Evolutionary conservation across 352 stramenopile genomes (phyloP), one percentile per base, ranked within the genome.

Genomic region (Phytophthora kernoviae): DNA sequence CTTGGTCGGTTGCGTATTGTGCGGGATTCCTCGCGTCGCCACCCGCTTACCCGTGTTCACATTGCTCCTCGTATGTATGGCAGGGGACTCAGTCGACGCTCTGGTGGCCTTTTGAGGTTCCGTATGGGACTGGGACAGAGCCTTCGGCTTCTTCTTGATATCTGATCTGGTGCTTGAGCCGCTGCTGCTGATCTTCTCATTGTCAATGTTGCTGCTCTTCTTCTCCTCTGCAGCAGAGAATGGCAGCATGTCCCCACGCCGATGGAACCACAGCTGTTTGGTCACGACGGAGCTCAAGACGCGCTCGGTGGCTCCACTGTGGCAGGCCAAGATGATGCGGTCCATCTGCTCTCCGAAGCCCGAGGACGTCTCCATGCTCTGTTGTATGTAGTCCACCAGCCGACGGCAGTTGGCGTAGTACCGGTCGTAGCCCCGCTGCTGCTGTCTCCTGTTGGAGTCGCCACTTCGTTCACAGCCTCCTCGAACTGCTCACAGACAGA

Each of bases 331-430:
- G 46, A 89, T 87, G 53, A 89, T 75, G 54, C 79, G 79, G 44
- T 87, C 79, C 79, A 89, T 89, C 51, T 89, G 77, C 66, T 77
- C 55, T 11, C 37, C 53, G 55, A 89, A 89, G 46, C 79, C 77
- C 26, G 67, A 52, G 36, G 81, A 88, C 34, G 70, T 84, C 40
- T 74, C 62, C 81, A 93, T 90, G 69, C 88, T 75, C 22, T 69
- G 61, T 24, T 63, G 27, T 47, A 92, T 90, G 62, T 88, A 92
- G 48, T 65, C 33, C 37, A 90, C 79, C 40, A 92, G 59, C 12
- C 66, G 75, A 43, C 74, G 64, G 70, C 83, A 92, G 58, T 71
- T 77, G 20, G 36, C 62, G 62, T 84, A 78, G 64, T 85, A 90
- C 17, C 65, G 27, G 30, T 92, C 77, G 57, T 90, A 90, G 56